These are phyloP conservation scores for Pistacia vera DNA, from an alignment of 345 rosid genomes.

Conservation along the genomic window DNA sequence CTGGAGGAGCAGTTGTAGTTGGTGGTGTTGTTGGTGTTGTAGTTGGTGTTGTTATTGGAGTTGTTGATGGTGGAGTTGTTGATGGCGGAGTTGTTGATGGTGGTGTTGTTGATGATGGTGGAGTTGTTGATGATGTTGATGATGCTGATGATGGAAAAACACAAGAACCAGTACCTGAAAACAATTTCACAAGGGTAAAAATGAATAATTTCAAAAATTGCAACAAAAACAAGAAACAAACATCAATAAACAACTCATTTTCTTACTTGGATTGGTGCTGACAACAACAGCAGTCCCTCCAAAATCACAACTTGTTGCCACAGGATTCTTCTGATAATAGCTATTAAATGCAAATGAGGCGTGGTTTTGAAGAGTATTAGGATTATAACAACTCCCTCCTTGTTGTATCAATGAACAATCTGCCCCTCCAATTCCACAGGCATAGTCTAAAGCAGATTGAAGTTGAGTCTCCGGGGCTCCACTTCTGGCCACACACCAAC, in stretches of 20 bases:
- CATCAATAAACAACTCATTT: neutral
- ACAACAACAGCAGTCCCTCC: slow-evolving; percentile 73
- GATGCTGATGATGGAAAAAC: slow-evolving; percentile 60
- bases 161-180: slow-evolving; percentile 85
- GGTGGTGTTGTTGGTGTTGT: slow-evolving; percentile 26
- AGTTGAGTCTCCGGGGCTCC: slow-evolving; percentile 58
- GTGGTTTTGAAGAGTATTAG: slow-evolving; percentile 68
- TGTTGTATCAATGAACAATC: slow-evolving; percentile 91
- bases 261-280: slow-evolving; percentile 82
- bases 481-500: slow-evolving; percentile 87
- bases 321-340: slow-evolving; percentile 87
- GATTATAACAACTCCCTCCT: slow-evolving; percentile 81
- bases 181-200: neutral
- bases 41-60: slow-evolving; percentile 9
- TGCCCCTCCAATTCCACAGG: slow-evolving; percentile 84
- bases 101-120: slow-evolving; percentile 42
- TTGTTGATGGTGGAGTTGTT: slow-evolving; percentile 32
- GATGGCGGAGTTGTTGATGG: slow-evolving; percentile 42
- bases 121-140: slow-evolving; percentile 36
- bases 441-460: slow-evolving; percentile 87
- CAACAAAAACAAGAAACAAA: neutral
- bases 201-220: neutral
- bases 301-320: slow-evolving; percentile 82
- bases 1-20: slow-evolving; percentile 25
- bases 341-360: slow-evolving; percentile 95